These are phyloP conservation scores for Stachybotrys chartarum DNA, from an alignment of 2,329 filamentous ascomycete species.

Conservation along the genomic window DNA sequence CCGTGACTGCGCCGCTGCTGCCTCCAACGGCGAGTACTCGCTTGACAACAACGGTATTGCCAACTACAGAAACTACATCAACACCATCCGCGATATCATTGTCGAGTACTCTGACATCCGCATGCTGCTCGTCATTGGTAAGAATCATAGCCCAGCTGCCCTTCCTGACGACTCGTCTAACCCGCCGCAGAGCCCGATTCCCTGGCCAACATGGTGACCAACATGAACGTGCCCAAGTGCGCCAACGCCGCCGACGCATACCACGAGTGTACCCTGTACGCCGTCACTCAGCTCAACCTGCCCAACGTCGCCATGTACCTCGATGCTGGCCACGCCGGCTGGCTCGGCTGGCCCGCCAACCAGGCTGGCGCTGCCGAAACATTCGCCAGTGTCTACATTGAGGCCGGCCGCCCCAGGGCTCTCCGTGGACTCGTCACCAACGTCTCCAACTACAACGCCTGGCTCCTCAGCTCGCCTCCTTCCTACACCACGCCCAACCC, in stretches of 20 bases:
- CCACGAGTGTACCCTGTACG: constrained; percentile 41
- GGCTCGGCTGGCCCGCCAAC: constrained; percentile 52
- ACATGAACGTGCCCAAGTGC: constrained; percentile 44
- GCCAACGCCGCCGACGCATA: constrained; percentile 39
- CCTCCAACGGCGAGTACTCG: constrained; percentile 49
- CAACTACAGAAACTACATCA: constrained; percentile 51
- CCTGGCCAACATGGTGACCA: constrained; percentile 52
- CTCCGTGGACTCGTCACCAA: constrained; percentile 51
- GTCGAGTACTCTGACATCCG: constrained; percentile 35
- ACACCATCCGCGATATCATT: constrained; percentile 35
- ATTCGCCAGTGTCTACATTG: constrained; percentile 40
- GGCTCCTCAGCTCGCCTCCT: constrained; percentile 32
- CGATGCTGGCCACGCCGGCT: constrained; percentile 51
- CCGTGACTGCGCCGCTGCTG: constrained; percentile 49
- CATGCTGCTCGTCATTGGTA: constrained; percentile 36
- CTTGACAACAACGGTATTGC: constrained; percentile 41
- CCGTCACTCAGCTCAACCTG: constrained; percentile 42
- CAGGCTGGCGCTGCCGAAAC: constrained; percentile 38
- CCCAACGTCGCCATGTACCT: constrained; percentile 52
- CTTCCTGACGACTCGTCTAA: neutral
- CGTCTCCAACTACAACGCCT: constrained; percentile 52
- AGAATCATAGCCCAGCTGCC: constrained; percentile 1
- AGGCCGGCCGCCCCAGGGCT: constrained; percentile 39
- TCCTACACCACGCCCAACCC: constrained; percentile 39
- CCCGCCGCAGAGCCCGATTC: constrained; percentile 43